Base-by-base conservation (phyloP, 768 basidiomycete genomes). In the Hygrophorus pudorinus region DNA sequence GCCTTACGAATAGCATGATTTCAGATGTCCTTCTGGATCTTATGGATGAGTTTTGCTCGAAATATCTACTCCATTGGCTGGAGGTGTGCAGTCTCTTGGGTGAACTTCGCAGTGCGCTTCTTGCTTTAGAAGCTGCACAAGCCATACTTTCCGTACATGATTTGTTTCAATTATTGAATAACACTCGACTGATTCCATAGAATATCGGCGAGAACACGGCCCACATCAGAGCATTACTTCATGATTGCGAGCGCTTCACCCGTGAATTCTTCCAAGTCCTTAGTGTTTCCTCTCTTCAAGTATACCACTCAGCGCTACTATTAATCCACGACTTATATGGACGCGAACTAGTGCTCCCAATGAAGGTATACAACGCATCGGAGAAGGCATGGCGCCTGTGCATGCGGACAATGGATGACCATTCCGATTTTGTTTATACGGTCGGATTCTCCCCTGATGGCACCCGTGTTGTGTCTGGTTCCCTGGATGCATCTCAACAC, bases 401-500 rank as follows among this genome's bases (percentile, higher is more conserved):
- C n/a, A n/a, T n/a, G n/a, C n/a, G n/a, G n/a, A n/a, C n/a, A n/a
- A n/a, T n/a, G n/a, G n/a, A n/a, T n/a, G n/a, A 5, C 4, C 47
- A 48, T 29, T 1, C 47, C 4, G 14, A 13, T 16, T 2, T 6
- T 5, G 53, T 61, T 20, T 45, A 38, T 8, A 53, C 54, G 12
- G 52, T 62, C n/a, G 49, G 50, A 18, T 56, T 62, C 50, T n/a
- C n/a, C n/a, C n/a, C n/a, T n/a, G n/a, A n/a, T n/a, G n/a, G n/a
- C n/a, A n/a, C n/a, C n/a, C n/a, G n/a, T n/a, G n/a, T n/a, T n/a
- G n/a, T n/a, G n/a, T n/a, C n/a, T n/a, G n/a, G n/a, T n/a, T n/a
- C n/a, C 58, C 61, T 8, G 36, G n/a, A 37, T 34, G 11, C 42
- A 44, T 17, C 44, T 7, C 5, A 17, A 29, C 16, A 45, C 38